Base-by-base conservation (phyloP, 495 filamentous ascomycete species). In the Tricharina praecox region DNA sequence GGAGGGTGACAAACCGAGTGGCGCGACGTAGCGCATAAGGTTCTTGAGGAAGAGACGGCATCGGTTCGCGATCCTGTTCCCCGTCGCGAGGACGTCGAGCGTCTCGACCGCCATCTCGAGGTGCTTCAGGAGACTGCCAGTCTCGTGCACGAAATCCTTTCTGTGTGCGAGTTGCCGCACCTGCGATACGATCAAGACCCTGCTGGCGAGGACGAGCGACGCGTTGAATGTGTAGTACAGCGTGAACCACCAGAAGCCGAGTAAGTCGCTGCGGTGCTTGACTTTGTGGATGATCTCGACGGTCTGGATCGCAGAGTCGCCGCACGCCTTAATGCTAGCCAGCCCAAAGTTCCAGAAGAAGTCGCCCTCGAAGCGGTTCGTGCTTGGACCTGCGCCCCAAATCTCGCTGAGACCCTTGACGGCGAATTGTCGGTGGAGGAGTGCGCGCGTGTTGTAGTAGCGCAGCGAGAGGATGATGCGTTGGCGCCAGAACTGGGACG, bases 151-250 rank as follows among this genome's bases (percentile, higher is more conserved):
- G 19, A 54, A 50, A 19, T 54, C 35, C 36, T 58, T 33, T 35
- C 48, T 21, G 53, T 59, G 45, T 48, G 63, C 40, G 21, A 59
- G 45, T 23, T 59, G 56, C 18, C 40, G 53, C 28, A 56, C 43
- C 34, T 61, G 45, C 32, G 53, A 44, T 47, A 54, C 37, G 18
- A 65, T 61, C 40, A 64, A 54, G 19, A 48, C 45, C 20, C 26
- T 19, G 13, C 11, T 63, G 8, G 67, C 50, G 2, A 67, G 55
- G 1, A 67, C 63, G 7, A 68, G 51, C 2, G 56, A 63, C 1
- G 67, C 58, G 15, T 68, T 67, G 50, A 69, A 69, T 10, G 62
- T 64, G 45, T 67, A 68, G 21, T 67, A 67, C 15, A 68, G 42
- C 3, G 66, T 65, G 42, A 61, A 68, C 62, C 62, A 65, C 64